These are phyloP conservation scores for Oryza brachyantha DNA, from an alignment of 176 grass and related monocot species.

Conservation along the genomic window DNA sequence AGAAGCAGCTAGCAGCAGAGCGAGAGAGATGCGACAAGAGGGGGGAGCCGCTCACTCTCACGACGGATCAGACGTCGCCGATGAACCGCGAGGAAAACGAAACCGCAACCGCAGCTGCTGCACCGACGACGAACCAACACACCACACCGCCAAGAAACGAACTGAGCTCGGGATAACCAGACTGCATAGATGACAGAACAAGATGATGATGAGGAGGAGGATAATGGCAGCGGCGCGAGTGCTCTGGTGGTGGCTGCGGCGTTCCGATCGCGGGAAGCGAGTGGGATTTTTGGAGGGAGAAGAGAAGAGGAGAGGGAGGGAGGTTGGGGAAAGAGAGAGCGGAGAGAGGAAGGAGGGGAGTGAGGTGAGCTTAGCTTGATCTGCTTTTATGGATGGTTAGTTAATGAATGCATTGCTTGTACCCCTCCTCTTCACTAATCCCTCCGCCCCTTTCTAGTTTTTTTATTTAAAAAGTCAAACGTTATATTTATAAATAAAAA, in stretches of 20 bases:
- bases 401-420: background rate
- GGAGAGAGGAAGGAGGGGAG: background rate
- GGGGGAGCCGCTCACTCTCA: background rate
- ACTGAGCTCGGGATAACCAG: too few relatives aligned
- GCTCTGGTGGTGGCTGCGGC: too few relatives aligned
- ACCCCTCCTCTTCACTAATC: background rate
- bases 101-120: background rate
- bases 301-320: background rate
- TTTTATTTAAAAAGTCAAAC: too few relatives aligned
- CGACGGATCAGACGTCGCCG: background rate
- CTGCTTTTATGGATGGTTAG: background rate
- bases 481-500: too few relatives aligned
- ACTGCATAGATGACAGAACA: too few relatives aligned
- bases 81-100: background rate
- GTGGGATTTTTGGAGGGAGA: conserved; percentile 30
- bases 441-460: too few relatives aligned
- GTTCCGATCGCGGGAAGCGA: conserved; percentile 1
- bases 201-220: background rate
- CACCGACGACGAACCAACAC: background rate
- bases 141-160: background rate
- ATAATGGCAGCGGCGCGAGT: background rate
- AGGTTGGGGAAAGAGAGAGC: background rate
- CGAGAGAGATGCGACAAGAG: background rate
- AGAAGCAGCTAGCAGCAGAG: too few relatives aligned
- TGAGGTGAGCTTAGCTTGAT: background rate